These are phyloP conservation scores for Bipolaris bicolor DNA, from an alignment of 2,329 filamentous ascomycete species.

Conservation along the genomic window DNA sequence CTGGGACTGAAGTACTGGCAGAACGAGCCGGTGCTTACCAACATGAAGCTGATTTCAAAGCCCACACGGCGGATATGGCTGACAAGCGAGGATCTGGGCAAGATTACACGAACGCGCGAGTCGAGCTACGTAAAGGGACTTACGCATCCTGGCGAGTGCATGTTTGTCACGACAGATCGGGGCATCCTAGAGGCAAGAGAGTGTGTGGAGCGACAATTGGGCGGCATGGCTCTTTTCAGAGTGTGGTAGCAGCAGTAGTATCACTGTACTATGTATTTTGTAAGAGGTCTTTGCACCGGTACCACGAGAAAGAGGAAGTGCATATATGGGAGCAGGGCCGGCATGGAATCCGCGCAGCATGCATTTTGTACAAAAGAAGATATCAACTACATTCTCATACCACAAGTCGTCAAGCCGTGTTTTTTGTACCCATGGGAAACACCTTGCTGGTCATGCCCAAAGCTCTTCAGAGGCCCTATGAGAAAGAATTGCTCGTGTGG, in stretches of 20 bases:
- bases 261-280: constrained; percentile 5
- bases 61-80: constrained; percentile 75
- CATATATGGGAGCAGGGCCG: constrained; percentile 1
- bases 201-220: constrained; percentile 78
- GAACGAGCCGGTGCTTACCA: constrained; percentile 75
- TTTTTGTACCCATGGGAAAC: neutral
- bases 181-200: constrained; percentile 84
- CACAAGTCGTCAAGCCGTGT: neutral
- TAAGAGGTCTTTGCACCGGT: constrained; percentile 13
- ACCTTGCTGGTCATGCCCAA: neutral
- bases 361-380: constrained; percentile 11
- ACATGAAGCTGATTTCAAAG: constrained; percentile 71
- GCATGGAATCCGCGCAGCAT: neutral
- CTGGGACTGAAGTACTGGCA: constrained; percentile 90
- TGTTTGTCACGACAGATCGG: constrained; percentile 78
- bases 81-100: constrained; percentile 65
- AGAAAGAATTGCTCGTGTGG: neutral
- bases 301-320: constrained; percentile 3
- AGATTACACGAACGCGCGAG: constrained; percentile 71
- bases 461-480: neutral
- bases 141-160: constrained; percentile 76
- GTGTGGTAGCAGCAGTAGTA: constrained; percentile 50
- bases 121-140: constrained; percentile 73
- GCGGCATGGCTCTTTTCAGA: constrained; percentile 79
- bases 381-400: constrained; percentile 4